These are phyloP conservation scores for Fusarium luffae DNA, from an alignment of 2,329 filamentous ascomycete genomes.

Conservation along the genomic window DNA sequence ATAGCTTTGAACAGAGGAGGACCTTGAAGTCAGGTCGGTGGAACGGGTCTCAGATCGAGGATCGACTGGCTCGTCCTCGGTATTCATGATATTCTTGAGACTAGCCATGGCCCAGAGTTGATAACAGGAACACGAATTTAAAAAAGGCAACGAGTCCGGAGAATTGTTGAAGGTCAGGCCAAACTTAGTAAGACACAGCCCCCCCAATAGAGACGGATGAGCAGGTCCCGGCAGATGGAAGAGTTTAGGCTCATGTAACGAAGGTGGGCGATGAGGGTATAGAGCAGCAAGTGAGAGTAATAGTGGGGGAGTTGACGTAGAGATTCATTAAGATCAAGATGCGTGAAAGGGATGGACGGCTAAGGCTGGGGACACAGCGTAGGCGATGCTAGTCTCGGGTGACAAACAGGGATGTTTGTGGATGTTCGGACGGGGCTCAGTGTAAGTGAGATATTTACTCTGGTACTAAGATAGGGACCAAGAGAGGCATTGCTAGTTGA, in stretches of 20 bases:
- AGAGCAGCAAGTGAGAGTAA: constrained; percentile 39
- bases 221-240: constrained; percentile 41
- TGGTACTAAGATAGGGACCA: constrained; percentile 44
- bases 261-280: constrained; percentile 48
- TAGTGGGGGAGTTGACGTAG: constrained; percentile 44
- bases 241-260: constrained; percentile 48
- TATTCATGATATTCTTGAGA: constrained; percentile 68
- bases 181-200: constrained; percentile 63
- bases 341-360: constrained; percentile 44
- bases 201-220: constrained; percentile 53
- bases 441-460: constrained; percentile 35
- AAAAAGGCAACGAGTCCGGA: constrained; percentile 49
- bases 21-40: constrained; percentile 53
- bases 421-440: constrained; percentile 29
- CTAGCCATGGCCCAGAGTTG: constrained; percentile 61
- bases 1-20: constrained; percentile 53
- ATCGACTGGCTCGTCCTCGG: constrained; percentile 60
- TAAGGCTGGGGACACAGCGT: constrained; percentile 37
- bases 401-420: constrained; percentile 37
- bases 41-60: constrained; percentile 59
- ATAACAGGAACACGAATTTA: constrained; percentile 53
- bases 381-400: constrained; percentile 41
- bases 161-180: constrained; percentile 46
- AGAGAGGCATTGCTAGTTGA: constrained; percentile 45
- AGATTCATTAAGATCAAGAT: constrained; percentile 40